Base-by-base conservation (phyloP, 257 asterid species). In the Coffea canephora region DNA sequence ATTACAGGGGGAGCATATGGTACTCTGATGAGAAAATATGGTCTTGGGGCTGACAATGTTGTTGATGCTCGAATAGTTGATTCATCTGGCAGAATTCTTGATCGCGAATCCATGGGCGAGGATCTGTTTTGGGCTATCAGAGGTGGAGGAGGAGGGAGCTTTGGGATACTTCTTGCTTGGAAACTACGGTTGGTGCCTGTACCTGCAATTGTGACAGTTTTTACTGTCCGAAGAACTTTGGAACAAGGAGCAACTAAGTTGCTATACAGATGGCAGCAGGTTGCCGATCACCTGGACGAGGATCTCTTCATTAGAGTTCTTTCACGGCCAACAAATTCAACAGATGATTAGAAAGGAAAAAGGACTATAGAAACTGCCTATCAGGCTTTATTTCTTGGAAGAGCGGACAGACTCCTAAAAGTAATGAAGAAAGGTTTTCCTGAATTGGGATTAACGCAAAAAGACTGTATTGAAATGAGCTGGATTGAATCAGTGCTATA, bases 131-230 rank as follows among this genome's bases (percentile, higher is more conserved):
- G 77, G 77, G 77, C 77, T 4, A 74, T 74, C 48, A 31, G 68
- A 23, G 77, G 82, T 8, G 77, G 74, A 3, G 78, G 82, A 7
- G 74, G 78, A 64, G 73, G 72, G 14, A 73, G 78, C 49, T 79
- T 79, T 14, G 82, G 78, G 3, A 46, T 72, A 6, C 50, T 77
- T 0, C 66, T 79, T 7, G 27, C 82, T 62, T 79, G 78, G 82
- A 79, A 79, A 23, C 0, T 79, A 4, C 61, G 8, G 23, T 39
- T 72, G 0, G 73, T 72, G 10, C 49, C 39, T 0, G 78, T 79
- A 18, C 82, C 82, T 1, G 69, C 62, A 21, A 79, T 5, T 8
- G 78, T 79, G 1, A 49, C 69, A 36, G 82, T 73, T 49, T 73
- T 73, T 19, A 79, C 18, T 1, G 78, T 74, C 34, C 65, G 52